phyloP scores from a whole-genome alignment of 1,139 yeast genomes.

The Saccharomycopsis hybrid region DNA sequence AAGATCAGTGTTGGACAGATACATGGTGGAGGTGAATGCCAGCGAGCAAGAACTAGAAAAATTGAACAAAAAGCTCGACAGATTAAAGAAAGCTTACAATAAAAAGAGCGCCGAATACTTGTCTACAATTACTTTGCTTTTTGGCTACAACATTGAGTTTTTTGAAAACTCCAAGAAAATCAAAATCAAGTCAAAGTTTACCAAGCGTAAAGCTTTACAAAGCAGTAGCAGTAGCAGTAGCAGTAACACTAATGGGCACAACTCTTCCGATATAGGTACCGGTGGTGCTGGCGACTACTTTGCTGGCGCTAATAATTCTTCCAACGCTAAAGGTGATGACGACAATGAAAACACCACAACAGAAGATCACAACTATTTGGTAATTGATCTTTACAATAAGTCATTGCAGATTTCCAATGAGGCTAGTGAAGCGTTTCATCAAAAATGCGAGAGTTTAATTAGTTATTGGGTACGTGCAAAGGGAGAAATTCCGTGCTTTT shows the following conservation, averaged over 20 bases:
- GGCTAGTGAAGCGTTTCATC: conserved; percentile 22
- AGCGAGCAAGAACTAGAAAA: conserved; percentile 46
- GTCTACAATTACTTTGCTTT: conserved; percentile 57
- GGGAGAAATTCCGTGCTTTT: conserved; percentile 65
- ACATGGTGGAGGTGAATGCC: conserved; percentile 47
- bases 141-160: conserved; percentile 74
- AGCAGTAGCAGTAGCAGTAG: too few species aligned
- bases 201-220: too few species aligned
- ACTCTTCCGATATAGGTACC: conserved; percentile 25
- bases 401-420: conserved; percentile 29
- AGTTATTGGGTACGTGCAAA: conserved; percentile 3
- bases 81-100: conserved; percentile 61
- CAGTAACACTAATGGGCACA: too few species aligned
- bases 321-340: conserved; percentile 25
- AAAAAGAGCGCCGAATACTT: conserved; percentile 70
- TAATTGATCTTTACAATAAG: conserved; percentile 30
- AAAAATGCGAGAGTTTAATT: conserved; percentile 40
- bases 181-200: conserved; percentile 54
- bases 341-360: background rate
- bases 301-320: background rate
- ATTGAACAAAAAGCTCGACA: conserved; percentile 47
- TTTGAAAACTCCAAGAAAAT: conserved; percentile 58
- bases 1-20: conserved; percentile 56
- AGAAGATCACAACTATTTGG: conserved; percentile 24
- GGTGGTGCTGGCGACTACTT: background rate